Evolutionary conservation across 192 early-diverging fungal species (phyloP).

Genomic region (Backusella macrospora): DNA sequence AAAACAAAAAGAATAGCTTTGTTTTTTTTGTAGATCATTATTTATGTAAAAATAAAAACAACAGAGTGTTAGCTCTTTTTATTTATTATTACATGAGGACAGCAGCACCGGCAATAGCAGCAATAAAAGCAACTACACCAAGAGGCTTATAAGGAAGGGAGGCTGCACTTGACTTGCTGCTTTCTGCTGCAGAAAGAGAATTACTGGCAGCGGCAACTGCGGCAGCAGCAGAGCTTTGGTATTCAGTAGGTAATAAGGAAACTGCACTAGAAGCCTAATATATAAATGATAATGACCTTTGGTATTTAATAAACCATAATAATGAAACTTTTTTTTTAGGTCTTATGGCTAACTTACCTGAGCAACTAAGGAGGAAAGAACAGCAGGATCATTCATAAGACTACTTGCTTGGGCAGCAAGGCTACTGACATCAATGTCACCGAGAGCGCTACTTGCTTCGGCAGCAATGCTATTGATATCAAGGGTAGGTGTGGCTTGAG

Average conservation of each 20-base stretch:
- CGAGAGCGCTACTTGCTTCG: not conserved
- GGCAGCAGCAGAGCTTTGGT: conserved; percentile 9
- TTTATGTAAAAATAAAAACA: not conserved
- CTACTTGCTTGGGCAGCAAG: conserved; percentile 4
- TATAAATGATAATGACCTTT: not conserved
- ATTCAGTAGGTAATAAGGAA: not conserved
- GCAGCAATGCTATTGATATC: not conserved
- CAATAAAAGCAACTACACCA: conserved; percentile 11
- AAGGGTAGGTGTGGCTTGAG: not conserved
- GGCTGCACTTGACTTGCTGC: not conserved
- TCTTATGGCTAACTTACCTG: not conserved
- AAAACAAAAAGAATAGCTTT: not conserved
- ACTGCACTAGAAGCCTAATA: conserved; percentile 7
- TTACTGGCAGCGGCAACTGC: not conserved
- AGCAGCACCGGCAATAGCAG: not conserved
- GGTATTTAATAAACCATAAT: not conserved
- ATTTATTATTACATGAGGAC: not conserved
- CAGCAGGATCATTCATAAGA: not conserved
- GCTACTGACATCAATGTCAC: not conserved
- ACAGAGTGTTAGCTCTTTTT: too few species aligned
- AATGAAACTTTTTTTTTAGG: not conserved
- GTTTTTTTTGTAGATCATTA: conserved; percentile 5
- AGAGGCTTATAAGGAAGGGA: not conserved
- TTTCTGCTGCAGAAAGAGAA: not conserved
- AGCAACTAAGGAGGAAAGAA: not conserved